These are phyloP conservation scores for Themeda triandra DNA, from an alignment of 176 grass and related monocot genomes.

Conservation along the genomic window DNA sequence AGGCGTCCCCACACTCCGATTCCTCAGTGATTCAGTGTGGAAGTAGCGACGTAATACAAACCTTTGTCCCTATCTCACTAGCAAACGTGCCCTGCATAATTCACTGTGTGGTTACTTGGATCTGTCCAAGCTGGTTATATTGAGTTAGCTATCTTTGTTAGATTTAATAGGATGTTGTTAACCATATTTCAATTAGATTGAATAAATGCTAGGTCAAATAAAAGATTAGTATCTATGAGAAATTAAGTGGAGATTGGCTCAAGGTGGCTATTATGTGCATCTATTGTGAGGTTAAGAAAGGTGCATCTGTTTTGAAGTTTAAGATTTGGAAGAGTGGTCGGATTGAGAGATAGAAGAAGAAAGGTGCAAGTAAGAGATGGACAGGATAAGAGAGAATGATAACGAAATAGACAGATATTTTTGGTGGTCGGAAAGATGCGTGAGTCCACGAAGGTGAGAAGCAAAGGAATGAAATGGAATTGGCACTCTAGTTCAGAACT, in stretches of 20 bases:
- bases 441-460: no score
- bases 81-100: not conserved
- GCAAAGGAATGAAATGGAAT: no score
- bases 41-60: conserved; percentile 13
- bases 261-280: not conserved
- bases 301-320: not conserved
- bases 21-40: conserved; percentile 51
- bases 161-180: not conserved
- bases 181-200: not conserved
- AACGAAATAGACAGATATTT: not conserved
- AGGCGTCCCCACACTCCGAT: conserved; percentile 56
- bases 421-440: no score
- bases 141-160: not conserved
- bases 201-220: not conserved
- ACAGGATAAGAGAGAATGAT: not conserved
- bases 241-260: not conserved
- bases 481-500: no score
- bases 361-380: not conserved
- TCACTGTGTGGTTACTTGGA: not conserved
- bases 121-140: not conserved
- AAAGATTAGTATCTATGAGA: not conserved
- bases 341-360: not conserved
- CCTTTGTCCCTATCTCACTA: not conserved
- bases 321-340: not conserved
- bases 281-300: not conserved